phyloP scores from a whole-genome alignment of 2,329 filamentous ascomycete genomes.

The Apiospora malaysiana region DNA sequence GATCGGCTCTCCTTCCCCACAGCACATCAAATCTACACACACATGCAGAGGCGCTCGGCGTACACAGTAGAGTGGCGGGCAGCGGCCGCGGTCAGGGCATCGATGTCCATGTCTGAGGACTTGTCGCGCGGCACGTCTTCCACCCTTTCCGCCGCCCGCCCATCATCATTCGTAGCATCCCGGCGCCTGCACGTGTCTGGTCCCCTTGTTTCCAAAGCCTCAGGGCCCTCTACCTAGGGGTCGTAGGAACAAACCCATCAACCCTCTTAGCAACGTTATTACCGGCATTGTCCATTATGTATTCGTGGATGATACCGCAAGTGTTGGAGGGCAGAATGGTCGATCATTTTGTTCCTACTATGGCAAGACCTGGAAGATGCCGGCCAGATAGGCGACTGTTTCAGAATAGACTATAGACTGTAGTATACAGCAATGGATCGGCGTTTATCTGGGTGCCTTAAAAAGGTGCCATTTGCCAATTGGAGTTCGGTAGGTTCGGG shows the following conservation, averaged over 20 bases:
- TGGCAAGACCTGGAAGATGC: background rate
- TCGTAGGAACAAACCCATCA: too few relatives aligned
- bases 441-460: constrained; percentile 13
- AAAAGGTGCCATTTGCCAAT: background rate
- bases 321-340: too few relatives aligned
- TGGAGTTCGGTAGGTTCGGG: constrained; percentile 2
- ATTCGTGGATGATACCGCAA: too few relatives aligned
- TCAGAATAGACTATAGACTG: constrained; percentile 9
- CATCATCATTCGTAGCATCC: constrained; percentile 2
- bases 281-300: too few relatives aligned
- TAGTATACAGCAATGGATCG: background rate
- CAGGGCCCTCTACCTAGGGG: too few relatives aligned
- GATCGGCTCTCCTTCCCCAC: constrained; percentile 21
- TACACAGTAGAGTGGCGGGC: background rate
- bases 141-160: background rate
- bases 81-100: background rate
- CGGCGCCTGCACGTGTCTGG: background rate
- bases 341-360: too few relatives aligned
- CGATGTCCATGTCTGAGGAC: background rate
- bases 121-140: background rate
- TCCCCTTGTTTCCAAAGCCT: background rate
- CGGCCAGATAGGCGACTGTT: constrained; percentile 15
- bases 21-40: constrained; percentile 10
- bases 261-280: too few relatives aligned
- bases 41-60: background rate